Conservation (phyloP, 2,329 filamentous ascomycete genomes). For the Ambrosiella cleistominuta region DNA sequence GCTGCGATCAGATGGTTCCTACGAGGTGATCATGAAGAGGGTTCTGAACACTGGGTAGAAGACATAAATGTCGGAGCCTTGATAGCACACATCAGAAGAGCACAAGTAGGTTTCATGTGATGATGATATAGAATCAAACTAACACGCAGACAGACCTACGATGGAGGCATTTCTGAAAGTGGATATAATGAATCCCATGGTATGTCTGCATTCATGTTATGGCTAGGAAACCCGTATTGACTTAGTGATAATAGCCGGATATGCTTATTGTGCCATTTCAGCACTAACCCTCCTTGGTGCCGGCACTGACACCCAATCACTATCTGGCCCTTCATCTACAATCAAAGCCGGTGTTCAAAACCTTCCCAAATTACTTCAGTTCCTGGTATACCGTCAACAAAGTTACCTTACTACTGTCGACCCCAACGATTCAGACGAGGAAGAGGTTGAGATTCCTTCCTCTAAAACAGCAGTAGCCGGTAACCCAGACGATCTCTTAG, state of each 20-base stretch:
- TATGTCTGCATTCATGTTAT: conserved; percentile 22
- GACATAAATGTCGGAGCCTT: conserved; percentile 62
- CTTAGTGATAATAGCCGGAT: conserved; percentile 39
- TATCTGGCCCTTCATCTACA: conserved; percentile 6
- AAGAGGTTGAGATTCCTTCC: conserved; percentile 12
- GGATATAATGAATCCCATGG: conserved; percentile 70
- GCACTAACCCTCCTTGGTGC: conserved; percentile 58
- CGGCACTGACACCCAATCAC: conserved; percentile 7
- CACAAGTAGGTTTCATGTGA: conserved; percentile 26
- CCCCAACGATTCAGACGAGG: conserved; percentile 23
- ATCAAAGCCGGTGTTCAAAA: conserved; percentile 21
- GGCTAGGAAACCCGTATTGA: background rate
- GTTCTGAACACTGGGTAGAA: conserved; percentile 35
- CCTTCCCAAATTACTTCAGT: conserved; percentile 24
- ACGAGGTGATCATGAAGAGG: conserved; percentile 37
- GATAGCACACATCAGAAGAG: conserved; percentile 50
- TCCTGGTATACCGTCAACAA: conserved; percentile 49
- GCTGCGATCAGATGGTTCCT: conserved; percentile 69
- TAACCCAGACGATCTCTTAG: conserved; percentile 1
- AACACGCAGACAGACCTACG: conserved; percentile 45
- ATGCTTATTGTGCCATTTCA: conserved; percentile 74
- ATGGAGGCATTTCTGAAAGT: conserved; percentile 67
- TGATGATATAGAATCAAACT: background rate
- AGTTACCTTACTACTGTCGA: conserved; percentile 35
- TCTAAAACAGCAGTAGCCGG: conserved; percentile 5